phyloP scores from a whole-genome alignment of 371 early-diverging fungal genomes.

The Batkoa obscura region DNA sequence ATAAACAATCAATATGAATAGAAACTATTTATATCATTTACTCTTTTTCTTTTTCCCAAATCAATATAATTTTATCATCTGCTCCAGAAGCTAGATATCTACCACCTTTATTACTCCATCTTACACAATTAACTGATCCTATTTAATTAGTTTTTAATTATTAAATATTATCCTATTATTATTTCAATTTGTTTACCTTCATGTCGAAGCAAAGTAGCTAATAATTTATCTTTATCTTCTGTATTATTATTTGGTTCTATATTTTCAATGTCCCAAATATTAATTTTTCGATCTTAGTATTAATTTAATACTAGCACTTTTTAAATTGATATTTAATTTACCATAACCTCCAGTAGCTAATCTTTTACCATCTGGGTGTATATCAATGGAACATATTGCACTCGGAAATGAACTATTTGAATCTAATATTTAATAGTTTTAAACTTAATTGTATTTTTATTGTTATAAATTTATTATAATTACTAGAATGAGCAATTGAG shows the following conservation, averaged over 20 bases:
- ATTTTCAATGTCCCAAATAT: not conserved
- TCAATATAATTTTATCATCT: slow-evolving; percentile 70
- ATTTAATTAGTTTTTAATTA: not conserved
- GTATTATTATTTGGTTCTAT: not conserved
- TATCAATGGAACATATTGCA: not conserved
- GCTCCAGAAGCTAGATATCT: slow-evolving; percentile 72
- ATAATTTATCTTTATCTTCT: not conserved
- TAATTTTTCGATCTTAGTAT: not conserved
- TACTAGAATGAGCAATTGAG: no score
- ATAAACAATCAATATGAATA: no score
- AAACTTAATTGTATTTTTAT: no score
- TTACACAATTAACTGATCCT: slow-evolving; percentile 81
- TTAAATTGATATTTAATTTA: no score
- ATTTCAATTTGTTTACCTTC: not conserved
- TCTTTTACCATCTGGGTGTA: not conserved
- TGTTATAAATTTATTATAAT: no score
- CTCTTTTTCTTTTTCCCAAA: slow-evolving; percentile 81
- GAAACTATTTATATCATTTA: no score
- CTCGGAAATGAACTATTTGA: no score
- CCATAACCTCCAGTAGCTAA: not conserved
- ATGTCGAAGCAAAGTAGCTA: not conserved
- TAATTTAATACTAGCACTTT: not conserved
- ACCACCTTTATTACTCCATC: slow-evolving; percentile 60
- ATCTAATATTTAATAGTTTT: no score
- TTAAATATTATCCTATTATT: no score